Base-by-base conservation (phyloP, 768 basidiomycete genomes). In the Chiua virens region DNA sequence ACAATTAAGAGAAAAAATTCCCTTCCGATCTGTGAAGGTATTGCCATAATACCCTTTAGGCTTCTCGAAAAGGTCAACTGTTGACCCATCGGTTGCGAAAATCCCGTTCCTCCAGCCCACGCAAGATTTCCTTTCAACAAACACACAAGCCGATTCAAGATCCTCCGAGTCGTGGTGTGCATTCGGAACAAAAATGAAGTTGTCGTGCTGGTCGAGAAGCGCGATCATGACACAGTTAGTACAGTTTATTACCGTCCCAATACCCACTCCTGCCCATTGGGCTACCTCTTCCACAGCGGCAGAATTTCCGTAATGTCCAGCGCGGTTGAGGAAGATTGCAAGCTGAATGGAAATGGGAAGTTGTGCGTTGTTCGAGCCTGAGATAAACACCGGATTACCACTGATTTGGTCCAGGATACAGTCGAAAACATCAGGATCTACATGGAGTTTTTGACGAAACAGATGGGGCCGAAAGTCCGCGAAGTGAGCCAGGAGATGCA, bases 241-340 rank as follows among this genome's bases (percentile, higher is more conserved):
- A 47, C 61, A 52, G 55, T 63, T 61, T 9, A 49, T 43, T 5
- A 61, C 52, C 15, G 52, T 49, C 5, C 61, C 57, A 42, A 65
- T 37, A 41, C 51, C 43, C 34, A 45, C 36, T 8, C 63, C 57
- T 25, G 58, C 57, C 35, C 42, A 39, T 5, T 42, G 21, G 20
- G 57, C 61, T 43, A 62, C 40, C 52, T 62, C 58, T 28, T 52
- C 39, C 7, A 49, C 28, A n/a, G 52, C 38, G 20, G 43, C 43
- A 22, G 40, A 46, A 53, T 53, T 53, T 17, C 27, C 41, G 43
- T 53, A 53, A 21, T 49, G 47, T 10, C 42, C 52, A 22, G 42
- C 42, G 21, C 13, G 22, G 14, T 45, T 49, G 2, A 53, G 42
- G 30, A 53, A 49, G 18, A 53, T 53, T 0, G 42, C 38, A 5